phyloP scores from a whole-genome alignment of 78 protist genomes.

The Pigoraptor vietnamica region DNA sequence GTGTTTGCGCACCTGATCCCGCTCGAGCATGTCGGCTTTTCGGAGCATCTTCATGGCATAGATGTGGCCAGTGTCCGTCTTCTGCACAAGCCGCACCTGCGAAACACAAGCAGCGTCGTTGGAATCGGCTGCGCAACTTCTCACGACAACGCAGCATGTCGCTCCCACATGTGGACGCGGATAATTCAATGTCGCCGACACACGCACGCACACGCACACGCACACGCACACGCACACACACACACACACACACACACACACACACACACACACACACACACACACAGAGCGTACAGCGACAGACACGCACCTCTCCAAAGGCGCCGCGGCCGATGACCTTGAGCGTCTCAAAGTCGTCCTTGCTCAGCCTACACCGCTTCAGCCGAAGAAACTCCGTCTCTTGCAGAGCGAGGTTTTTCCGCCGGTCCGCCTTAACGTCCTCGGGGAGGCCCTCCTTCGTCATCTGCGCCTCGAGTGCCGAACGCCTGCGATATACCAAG shows the following conservation, averaged over 20 bases:
- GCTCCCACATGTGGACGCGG: too few relatives aligned
- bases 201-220: too few relatives aligned
- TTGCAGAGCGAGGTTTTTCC: background rate
- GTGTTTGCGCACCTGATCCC: background rate
- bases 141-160: too few relatives aligned
- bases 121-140: too few relatives aligned
- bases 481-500: background rate
- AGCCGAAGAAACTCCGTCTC: background rate
- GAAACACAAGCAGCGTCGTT: too few relatives aligned
- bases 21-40: background rate
- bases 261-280: background rate
- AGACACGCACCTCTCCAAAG: conserved; percentile 37
- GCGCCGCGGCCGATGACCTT: conserved; percentile 53
- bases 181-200: too few relatives aligned
- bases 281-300: background rate
- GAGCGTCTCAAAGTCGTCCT: conserved; percentile 12
- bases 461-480: background rate
- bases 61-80: background rate
- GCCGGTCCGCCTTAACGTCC: background rate
- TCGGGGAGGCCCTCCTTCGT: background rate
- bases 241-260: background rate
- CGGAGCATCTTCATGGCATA: background rate
- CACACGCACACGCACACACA: background rate
- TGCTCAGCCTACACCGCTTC: background rate
- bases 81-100: background rate